Conservation (phyloP, 2,329 filamentous ascomycete genomes). For the Monosporascus sp. region DNA sequence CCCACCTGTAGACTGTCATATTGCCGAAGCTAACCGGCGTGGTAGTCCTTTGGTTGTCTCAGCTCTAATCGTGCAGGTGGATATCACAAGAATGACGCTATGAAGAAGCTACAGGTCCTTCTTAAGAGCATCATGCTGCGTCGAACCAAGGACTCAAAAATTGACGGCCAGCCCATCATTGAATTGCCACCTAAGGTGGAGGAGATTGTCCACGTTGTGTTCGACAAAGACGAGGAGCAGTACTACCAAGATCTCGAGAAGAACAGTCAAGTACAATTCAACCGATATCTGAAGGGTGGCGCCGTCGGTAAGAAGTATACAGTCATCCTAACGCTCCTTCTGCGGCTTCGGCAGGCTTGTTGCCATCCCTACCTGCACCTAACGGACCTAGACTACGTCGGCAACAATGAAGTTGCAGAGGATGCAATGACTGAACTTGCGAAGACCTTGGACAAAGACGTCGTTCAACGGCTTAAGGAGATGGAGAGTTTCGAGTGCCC, state of each 20-base stretch:
- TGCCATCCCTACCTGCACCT: constrained; percentile 69
- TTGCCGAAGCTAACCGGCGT: constrained; percentile 5
- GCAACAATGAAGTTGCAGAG: constrained; percentile 39
- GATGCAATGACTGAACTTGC: constrained; percentile 40
- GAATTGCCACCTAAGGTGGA: constrained; percentile 61
- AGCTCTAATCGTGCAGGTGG: constrained; percentile 18
- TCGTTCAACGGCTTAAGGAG: constrained; percentile 60
- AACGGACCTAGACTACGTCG: constrained; percentile 33
- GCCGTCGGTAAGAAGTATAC: constrained; percentile 66
- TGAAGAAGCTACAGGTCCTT: constrained; percentile 67
- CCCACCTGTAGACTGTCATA: neutral
- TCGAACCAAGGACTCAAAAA: constrained; percentile 71
- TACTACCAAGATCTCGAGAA: constrained; percentile 58
- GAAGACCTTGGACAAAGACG: constrained; percentile 49
- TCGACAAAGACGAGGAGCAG: constrained; percentile 57
- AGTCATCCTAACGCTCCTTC: constrained; percentile 69
- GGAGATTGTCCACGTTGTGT: constrained; percentile 55
- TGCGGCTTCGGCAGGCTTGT: constrained; percentile 74
- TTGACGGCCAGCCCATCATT: constrained; percentile 75
- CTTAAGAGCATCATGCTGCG: constrained; percentile 78
- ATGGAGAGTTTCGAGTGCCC: constrained; percentile 68
- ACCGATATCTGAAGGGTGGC: constrained; percentile 11
- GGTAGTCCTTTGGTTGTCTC: constrained; percentile 35
- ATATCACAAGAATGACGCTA: constrained; percentile 55
- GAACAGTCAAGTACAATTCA: constrained; percentile 12